These are phyloP conservation scores for Aspergillus kassunensis DNA, from an alignment of 495 filamentous ascomycete genomes.

Conservation along the genomic window DNA sequence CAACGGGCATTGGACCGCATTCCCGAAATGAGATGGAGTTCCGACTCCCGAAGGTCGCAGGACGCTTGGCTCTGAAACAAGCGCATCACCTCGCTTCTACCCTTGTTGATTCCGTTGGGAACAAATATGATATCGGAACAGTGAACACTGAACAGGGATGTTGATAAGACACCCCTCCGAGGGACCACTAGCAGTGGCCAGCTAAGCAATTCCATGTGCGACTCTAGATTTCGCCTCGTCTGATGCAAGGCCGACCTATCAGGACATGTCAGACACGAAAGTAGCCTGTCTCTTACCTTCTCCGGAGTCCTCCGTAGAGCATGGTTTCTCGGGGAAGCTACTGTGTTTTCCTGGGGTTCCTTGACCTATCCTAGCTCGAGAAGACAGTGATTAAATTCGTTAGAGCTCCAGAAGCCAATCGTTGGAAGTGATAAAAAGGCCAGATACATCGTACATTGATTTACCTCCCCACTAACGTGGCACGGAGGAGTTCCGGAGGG, in stretches of 20 bases:
- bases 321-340: conserved; percentile 8
- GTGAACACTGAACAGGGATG: background rate
- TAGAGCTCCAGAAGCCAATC: background rate
- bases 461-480: conserved; percentile 8
- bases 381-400: background rate
- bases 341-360: background rate
- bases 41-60: conserved; percentile 13
- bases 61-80: conserved; percentile 20
- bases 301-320: too few species aligned
- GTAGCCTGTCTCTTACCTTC: background rate
- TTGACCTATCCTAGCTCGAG: background rate
- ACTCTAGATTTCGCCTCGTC: conserved; percentile 11
- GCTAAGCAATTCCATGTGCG: conserved; percentile 16
- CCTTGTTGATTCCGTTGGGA: conserved; percentile 1
- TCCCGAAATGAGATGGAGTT: conserved; percentile 20
- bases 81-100: conserved; percentile 10
- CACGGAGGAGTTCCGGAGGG: conserved; percentile 6
- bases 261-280: background rate
- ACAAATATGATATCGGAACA: conserved; percentile 6
- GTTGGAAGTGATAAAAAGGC: background rate
- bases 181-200: conserved; percentile 1
- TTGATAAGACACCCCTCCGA: conserved; percentile 9
- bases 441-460: conserved; percentile 10
- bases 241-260: background rate
- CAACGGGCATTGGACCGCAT: conserved; percentile 21